Evolutionary conservation across 2,329 filamentous ascomycete genomes (phyloP).

Genomic region (Paramyrothecium sp.): DNA sequence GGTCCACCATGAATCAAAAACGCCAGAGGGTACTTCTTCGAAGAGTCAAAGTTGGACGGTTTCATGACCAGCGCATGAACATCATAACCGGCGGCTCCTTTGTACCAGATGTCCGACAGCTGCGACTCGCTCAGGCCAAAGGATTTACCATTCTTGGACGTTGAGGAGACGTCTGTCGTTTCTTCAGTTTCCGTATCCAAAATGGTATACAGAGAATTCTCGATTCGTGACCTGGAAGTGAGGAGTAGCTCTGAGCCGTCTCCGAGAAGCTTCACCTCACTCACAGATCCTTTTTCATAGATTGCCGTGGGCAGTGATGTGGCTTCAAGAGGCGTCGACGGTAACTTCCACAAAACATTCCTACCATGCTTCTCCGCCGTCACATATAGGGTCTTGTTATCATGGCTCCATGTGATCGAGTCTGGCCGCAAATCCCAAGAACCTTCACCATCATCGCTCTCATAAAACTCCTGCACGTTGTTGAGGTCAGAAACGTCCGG

Average conservation of each 20-base stretch:
- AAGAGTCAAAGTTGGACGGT: constrained; percentile 64
- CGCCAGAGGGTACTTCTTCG: constrained; percentile 74
- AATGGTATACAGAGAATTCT: constrained; percentile 69
- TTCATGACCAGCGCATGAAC: constrained; percentile 69
- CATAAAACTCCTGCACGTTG: constrained; percentile 61
- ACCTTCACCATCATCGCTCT: constrained; percentile 61
- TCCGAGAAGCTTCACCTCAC: constrained; percentile 50
- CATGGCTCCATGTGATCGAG: constrained; percentile 53
- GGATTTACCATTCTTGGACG: constrained; percentile 61
- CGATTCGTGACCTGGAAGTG: constrained; percentile 66
- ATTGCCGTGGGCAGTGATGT: constrained; percentile 47
- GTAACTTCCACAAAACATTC: constrained; percentile 60
- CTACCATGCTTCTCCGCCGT: constrained; percentile 69
- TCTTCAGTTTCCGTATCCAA: constrained; percentile 44
- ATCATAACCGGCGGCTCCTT: constrained; percentile 60
- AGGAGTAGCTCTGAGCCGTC: constrained; percentile 55
- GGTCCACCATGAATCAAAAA: constrained; percentile 83
- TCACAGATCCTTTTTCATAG: constrained; percentile 52
- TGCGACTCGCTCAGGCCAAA: constrained; percentile 66
- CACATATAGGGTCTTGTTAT: constrained; percentile 66
- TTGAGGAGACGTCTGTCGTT: constrained; percentile 55
- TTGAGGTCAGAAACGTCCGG: constrained; percentile 57
- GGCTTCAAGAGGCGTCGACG: constrained; percentile 50
- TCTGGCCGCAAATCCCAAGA: constrained; percentile 61
- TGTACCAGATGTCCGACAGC: constrained; percentile 67